These are phyloP conservation scores for Fusarium tupiense DNA, from an alignment of 2,329 filamentous ascomycete genomes.

Conservation along the genomic window DNA sequence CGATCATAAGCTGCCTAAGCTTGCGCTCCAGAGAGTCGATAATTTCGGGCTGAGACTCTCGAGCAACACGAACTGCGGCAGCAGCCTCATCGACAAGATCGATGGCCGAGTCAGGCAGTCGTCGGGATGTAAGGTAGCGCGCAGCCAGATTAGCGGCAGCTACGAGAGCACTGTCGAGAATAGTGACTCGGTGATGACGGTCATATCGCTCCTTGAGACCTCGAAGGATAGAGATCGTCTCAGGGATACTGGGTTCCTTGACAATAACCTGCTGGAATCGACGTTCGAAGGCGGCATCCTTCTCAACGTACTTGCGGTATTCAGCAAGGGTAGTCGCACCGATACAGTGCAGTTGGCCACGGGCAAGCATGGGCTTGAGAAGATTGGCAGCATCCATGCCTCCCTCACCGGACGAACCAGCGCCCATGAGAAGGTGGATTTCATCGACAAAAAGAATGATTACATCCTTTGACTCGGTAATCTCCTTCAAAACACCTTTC, in stretches of 20 bases:
- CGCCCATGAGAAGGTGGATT: slow-evolving; percentile 98
- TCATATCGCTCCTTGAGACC: slow-evolving; percentile 98
- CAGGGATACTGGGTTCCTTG: slow-evolving; percentile 87
- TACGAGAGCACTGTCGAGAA: slow-evolving; percentile 92
- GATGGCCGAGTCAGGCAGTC: slow-evolving; percentile 95
- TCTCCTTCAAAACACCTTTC: slow-evolving; percentile 99
- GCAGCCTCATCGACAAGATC: slow-evolving; percentile 97
- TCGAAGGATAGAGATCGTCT: slow-evolving; percentile 98
- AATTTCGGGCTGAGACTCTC: slow-evolving; percentile 95
- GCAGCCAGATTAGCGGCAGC: slow-evolving; percentile 90
- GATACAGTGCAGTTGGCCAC: slow-evolving; percentile 97
- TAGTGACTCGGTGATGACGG: slow-evolving; percentile 97
- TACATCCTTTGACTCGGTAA: slow-evolving; percentile 92
- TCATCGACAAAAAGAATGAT: slow-evolving; percentile 99
- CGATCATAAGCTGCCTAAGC: slow-evolving; percentile 91
- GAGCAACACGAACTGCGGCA: slow-evolving; percentile 92
- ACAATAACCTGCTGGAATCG: slow-evolving; percentile 98
- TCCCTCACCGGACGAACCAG: slow-evolving; percentile 91
- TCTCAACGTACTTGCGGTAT: slow-evolving; percentile 99
- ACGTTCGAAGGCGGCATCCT: slow-evolving; percentile 96
- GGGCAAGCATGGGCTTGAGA: slow-evolving; percentile 96
- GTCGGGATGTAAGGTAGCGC: slow-evolving; percentile 88
- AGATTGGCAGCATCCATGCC: slow-evolving; percentile 99
- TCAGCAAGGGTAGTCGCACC: slow-evolving; percentile 95
- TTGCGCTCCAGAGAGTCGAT: slow-evolving; percentile 94